Evolutionary conservation across 2,329 filamentous ascomycete species (phyloP).

Genomic region (Claviceps pazoutovae): DNA sequence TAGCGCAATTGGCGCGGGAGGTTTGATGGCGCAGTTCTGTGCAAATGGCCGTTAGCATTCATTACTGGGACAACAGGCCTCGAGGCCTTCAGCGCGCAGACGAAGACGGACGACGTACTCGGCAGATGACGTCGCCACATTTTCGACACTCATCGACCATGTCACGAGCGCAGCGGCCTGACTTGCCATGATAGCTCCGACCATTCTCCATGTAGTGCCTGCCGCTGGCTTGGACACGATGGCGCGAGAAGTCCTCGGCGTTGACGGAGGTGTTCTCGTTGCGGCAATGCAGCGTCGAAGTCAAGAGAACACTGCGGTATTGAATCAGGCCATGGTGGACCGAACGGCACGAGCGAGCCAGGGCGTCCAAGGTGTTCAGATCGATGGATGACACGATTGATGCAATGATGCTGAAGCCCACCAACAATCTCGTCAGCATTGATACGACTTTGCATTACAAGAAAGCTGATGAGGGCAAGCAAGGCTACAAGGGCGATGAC

Average conservation of each 20-base stretch:
- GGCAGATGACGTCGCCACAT: constrained; percentile 65
- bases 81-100: not conserved
- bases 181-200: constrained; percentile 47
- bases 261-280: constrained; percentile 50
- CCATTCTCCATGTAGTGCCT: constrained; percentile 47
- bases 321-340: constrained; percentile 66
- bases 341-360: constrained; percentile 70
- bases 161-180: constrained; percentile 70
- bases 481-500: constrained; percentile 1
- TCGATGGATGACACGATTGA: constrained; percentile 67
- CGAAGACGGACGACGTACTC: constrained; percentile 40
- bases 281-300: constrained; percentile 63
- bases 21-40: constrained; percentile 83
- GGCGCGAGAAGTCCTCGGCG: constrained; percentile 41
- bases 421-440: not conserved
- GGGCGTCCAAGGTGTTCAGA: constrained; percentile 71
- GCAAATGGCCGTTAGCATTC: constrained; percentile 2
- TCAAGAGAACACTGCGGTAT: constrained; percentile 59
- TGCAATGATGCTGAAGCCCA: constrained; percentile 54
- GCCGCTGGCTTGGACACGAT: constrained; percentile 40
- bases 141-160: constrained; percentile 72
- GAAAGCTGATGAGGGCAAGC: not conserved
- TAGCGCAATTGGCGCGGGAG: constrained; percentile 52
- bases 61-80: not conserved
- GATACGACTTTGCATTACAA: not conserved